Evolutionary conservation across 129 eudicot genomes (phyloP).

Genomic region (Centaurea solstitialis): DNA sequence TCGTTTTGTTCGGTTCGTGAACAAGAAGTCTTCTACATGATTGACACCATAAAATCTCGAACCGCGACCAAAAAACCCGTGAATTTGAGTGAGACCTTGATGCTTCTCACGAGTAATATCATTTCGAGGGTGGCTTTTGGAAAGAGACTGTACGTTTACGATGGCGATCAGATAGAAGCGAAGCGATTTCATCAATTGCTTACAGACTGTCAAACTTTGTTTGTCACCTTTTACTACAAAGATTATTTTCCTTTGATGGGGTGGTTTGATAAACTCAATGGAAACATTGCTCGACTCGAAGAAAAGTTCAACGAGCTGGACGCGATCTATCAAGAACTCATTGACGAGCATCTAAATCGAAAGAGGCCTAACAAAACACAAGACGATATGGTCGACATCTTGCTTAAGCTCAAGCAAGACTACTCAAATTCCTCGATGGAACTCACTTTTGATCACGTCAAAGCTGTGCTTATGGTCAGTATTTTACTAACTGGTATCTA

Average conservation of each 20-base stretch:
- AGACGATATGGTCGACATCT: slow-evolving; percentile 15
- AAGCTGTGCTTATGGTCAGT: slow-evolving; percentile 11
- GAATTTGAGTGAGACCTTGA: neutral
- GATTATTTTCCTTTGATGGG: slow-evolving; percentile 27
- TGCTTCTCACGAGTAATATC: slow-evolving; percentile 3
- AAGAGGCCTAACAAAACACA: neutral
- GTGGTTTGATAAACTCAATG: slow-evolving; percentile 31
- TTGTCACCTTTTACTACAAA: neutral
- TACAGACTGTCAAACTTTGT: neutral
- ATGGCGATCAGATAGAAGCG: neutral
- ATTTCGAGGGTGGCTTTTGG: slow-evolving; percentile 24
- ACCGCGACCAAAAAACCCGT: neutral
- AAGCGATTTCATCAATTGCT: slow-evolving; percentile 2
- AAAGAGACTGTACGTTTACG: neutral
- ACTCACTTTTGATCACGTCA: slow-evolving; percentile 22
- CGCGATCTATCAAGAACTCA: slow-evolving; percentile 14
- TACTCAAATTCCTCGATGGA: neutral
- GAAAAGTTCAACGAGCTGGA: slow-evolving; percentile 11
- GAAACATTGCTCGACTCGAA: slow-evolving; percentile 2
- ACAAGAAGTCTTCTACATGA: neutral
- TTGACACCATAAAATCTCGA: neutral
- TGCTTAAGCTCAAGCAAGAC: slow-evolving; percentile 10
- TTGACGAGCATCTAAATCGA: slow-evolving; percentile 14
- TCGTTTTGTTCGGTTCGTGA: neutral
- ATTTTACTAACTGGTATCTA: neutral